Base-by-base conservation (phyloP, 208 protist genomes). In the Leptomonas pyrrhocoris region DNA sequence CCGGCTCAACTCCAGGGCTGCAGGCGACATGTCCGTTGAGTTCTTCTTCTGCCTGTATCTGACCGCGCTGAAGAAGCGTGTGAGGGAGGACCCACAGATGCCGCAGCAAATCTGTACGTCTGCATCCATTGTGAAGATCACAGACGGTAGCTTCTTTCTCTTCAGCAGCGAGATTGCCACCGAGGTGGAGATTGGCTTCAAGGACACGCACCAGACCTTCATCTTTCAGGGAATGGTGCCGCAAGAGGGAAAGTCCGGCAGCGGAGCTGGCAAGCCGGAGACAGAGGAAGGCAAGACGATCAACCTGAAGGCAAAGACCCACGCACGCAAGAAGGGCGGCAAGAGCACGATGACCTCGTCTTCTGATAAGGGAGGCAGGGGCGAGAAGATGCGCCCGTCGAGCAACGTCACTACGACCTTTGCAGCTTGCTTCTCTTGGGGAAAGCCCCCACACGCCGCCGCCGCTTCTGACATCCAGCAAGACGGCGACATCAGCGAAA, bases 1-100 rank as follows among this genome's bases (percentile, higher is more conserved):
- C 21, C 94, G 93, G 43, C 55, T 85, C 46, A 70, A 74, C 34
- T 82, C 90, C 7, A 77, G 86, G 57, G 9, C 55, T 28, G 88
- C 82, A 0, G 82, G 84, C 21, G 84, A 90, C 45, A 68, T 73
- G 66, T 94, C 88, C 12, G n/a, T 80, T 1, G 59, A 78, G 38
- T 65, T 95, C 19, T 92, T 87, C 68, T 84, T 94, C 42, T 94
- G 85, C 66, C 54, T 89, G 0, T 97, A 97, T 68, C 71, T 96
- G n/a, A 69, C 86, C 28, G 75, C 84, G 9, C 59, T 89, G 15
- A n/a, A 77, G 42, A 70, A 72, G 64, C 64, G 69, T 42, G 27
- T 67, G 23, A 55, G 40, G 38, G 71, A 74, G 5, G 68, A 80
- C 50, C 59, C 72, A 18, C 15, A 36, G 46, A 50, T 81, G 42